phyloP scores from a whole-genome alignment of 805 yeast genomes.

The Lachancea meyersii region DNA sequence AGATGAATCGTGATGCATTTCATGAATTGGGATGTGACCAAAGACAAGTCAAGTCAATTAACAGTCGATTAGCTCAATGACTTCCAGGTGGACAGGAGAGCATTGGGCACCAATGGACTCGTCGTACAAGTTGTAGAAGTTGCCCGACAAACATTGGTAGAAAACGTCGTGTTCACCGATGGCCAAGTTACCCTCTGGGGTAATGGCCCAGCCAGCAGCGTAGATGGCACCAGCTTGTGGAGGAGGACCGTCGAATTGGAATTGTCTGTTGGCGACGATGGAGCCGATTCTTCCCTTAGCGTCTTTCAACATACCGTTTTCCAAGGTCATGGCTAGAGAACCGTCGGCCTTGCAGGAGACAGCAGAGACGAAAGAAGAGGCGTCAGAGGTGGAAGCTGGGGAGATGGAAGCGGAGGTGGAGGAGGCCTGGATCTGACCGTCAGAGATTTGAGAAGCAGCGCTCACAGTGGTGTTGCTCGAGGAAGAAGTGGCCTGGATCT shows the following conservation, averaged over 20 bases:
- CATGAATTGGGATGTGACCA: constrained; percentile 1
- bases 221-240: constrained; percentile 74
- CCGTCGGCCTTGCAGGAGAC: constrained; percentile 42
- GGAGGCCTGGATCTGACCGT: constrained; percentile 26
- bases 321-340: constrained; percentile 52
- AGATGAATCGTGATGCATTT: constrained; percentile 6
- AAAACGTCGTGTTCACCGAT: constrained; percentile 50
- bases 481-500: constrained; percentile 43
- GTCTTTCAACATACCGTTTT: constrained; percentile 48
- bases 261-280: constrained; percentile 76
- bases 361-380: constrained; percentile 26
- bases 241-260: constrained; percentile 83
- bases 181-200: constrained; percentile 51
- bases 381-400: constrained; percentile 17
- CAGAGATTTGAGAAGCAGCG: constrained; percentile 42
- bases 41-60: constrained; percentile 7
- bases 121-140: constrained; percentile 63
- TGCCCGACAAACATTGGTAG: constrained; percentile 62
- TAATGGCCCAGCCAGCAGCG: constrained; percentile 60
- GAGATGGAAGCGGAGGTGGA: constrained; percentile 24
- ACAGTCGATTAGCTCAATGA: constrained; percentile 42
- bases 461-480: constrained; percentile 26
- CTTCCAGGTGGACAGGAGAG: constrained; percentile 45
- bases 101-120: constrained; percentile 49
- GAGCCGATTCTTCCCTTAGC: constrained; percentile 64